Percentiles rank a stretch among this genome's conserved stretches.
Conservation (phyloP, 2,329 filamentous ascomycete genomes). For the Clarireedia paspali region DNA sequence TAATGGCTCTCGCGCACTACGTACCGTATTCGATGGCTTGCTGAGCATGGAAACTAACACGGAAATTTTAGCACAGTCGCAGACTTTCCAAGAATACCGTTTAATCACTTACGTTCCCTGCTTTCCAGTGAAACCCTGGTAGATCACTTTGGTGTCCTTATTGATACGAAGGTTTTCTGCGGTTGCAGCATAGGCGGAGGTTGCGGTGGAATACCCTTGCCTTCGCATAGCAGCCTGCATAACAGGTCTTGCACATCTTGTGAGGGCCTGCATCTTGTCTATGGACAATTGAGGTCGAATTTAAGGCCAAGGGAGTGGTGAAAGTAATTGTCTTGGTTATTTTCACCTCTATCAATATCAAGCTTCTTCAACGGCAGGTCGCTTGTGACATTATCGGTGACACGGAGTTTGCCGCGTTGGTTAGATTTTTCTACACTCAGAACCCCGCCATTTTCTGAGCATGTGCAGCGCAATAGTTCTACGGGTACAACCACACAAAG, state of each 20-base stretch:
- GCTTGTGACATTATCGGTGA: conserved; percentile 1
- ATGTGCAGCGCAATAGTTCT: not conserved
- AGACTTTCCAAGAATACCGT: not conserved
- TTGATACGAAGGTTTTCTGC: conserved; percentile 89
- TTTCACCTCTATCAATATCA: conserved; percentile 5
- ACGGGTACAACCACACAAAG: too few species aligned
- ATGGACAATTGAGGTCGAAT: conserved; percentile 27
- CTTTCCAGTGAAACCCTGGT: conserved; percentile 95
- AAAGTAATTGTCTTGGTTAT: conserved; percentile 12
- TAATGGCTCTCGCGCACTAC: conserved; percentile 13
- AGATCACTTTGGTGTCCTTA: conserved; percentile 86
- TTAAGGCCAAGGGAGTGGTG: conserved; percentile 12
- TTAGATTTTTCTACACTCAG: not conserved
- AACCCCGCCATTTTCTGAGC: not conserved
- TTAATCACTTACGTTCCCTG: conserved; percentile 74
- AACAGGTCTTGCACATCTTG: conserved; percentile 63
- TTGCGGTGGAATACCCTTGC: conserved; percentile 67
- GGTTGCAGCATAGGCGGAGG: conserved; percentile 63
- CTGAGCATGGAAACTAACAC: conserved; percentile 81
- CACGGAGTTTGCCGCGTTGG: not conserved
- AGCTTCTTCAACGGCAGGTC: conserved; percentile 5
- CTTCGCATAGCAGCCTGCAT: conserved; percentile 60
- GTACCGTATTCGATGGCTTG: conserved; percentile 98
- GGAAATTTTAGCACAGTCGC: conserved; percentile 28
- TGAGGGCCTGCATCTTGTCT: conserved; percentile 74